Evolutionary conservation across 169 alveolate genomes (phyloP), one percentile per base, ranked within the genome.

Genomic region (Cryptosporidium meleagridis): DNA sequence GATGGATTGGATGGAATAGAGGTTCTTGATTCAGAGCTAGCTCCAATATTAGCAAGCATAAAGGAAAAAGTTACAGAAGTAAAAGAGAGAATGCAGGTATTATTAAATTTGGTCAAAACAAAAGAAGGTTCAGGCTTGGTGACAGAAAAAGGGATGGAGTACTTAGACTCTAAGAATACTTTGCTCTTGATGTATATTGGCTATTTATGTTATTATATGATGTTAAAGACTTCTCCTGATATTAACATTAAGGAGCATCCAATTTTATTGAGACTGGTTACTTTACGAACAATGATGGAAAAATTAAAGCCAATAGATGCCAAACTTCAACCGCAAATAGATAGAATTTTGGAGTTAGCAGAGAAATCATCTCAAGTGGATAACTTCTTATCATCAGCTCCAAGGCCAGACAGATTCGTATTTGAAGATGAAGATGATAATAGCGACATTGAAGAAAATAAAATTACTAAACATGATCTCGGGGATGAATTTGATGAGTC

Each of bases 181-280:
- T 41, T 80, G 55, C 53, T 80, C 16, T 14, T 62, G 53, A 62
- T 65, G 73, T 80, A 80, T 39, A 80, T 80, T 39, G 89, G 89
- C 16, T 80, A 80, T 62, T 26, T 80, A 9, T 80, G 75, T 45
- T 80, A 80, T 62, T 80, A 80, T 41, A 39, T 80, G 89, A 59
- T 80, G 89, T 65, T 91, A 16, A 91, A 91, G 61, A 61, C 62
- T 33, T 62, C 73, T 58, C 89, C 89, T 5, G 48, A 67, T 37
- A 65, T 80, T 10, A 45, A 59, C 45, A 80, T 80, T 44, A 61
- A 91, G 73, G 80, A 84, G 37, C 94, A 91, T 68, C 94, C 94
- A 10, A 87, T 91, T 51, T 51, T 91, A 7, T 70, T 91, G 58
- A 85, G 91, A 9, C 53, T 91, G 9, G 75, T 91, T 7, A 75